These are phyloP conservation scores for Lachancea lanzarotensis DNA, from an alignment of 805 yeast species.

Conservation along the genomic window DNA sequence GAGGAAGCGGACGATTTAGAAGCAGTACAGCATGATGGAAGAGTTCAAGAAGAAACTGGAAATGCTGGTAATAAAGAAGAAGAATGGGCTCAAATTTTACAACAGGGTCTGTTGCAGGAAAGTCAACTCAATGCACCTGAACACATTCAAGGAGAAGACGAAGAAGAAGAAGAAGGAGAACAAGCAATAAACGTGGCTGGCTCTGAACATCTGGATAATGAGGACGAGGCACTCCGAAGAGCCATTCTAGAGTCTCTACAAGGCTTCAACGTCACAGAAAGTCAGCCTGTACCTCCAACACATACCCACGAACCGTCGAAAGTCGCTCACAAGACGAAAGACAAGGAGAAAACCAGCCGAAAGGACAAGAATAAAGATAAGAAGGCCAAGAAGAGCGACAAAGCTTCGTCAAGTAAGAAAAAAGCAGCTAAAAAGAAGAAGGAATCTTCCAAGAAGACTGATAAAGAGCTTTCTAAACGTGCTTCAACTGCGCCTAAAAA, in stretches of 20 bases:
- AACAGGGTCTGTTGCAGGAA: slow-evolving; percentile 23
- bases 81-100: slow-evolving; percentile 29
- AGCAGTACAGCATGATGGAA: slow-evolving; percentile 1
- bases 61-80: slow-evolving; percentile 14
- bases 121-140: slow-evolving; percentile 7
- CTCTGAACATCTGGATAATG: slow-evolving; percentile 23
- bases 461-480: slow-evolving; percentile 13
- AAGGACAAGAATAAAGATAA: slow-evolving; percentile 7
- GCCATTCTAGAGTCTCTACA: slow-evolving; percentile 30
- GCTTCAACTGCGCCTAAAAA: slow-evolving; percentile 10
- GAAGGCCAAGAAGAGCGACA: slow-evolving; percentile 8
- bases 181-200: neutral
- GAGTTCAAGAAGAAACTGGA: slow-evolving; percentile 9
- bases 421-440: slow-evolving; percentile 17
- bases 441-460: slow-evolving; percentile 15
- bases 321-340: slow-evolving; percentile 3
- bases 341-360: slow-evolving; percentile 2
- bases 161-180: too few relatives aligned
- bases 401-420: slow-evolving; percentile 8
- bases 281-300: slow-evolving; percentile 1
- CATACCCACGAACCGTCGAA: neutral
- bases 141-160: slow-evolving; percentile 7
- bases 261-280: slow-evolving; percentile 12
- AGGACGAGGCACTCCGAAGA: slow-evolving; percentile 29
- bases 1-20: slow-evolving; percentile 2